Evolutionary conservation across 257 asterid genomes (phyloP).

Genomic region (Jaltomata sinuosa): DNA sequence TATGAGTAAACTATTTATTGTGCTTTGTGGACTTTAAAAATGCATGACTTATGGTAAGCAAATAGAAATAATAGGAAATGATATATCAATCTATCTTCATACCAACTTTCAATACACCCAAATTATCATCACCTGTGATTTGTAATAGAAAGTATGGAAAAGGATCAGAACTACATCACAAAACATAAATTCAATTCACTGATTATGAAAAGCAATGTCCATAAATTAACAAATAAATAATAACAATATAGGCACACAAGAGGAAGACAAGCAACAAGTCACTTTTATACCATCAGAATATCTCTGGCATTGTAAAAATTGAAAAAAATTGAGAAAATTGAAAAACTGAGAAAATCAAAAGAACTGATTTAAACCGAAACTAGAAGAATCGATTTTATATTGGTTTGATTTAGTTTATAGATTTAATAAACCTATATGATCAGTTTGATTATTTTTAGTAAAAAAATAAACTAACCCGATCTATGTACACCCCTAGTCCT

Average conservation of each 20-base stretch:
- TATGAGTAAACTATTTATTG: too few relatives aligned
- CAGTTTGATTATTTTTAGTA: too few relatives aligned
- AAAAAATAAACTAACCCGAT: too few relatives aligned
- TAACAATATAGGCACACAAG: neutral
- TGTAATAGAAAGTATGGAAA: slow-evolving; percentile 16
- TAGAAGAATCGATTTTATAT: too few relatives aligned
- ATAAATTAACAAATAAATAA: neutral
- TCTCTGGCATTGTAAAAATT: neutral
- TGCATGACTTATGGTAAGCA: too few relatives aligned
- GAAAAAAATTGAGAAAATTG: too few relatives aligned
- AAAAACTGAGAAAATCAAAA: too few relatives aligned
- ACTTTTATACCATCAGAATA: neutral
- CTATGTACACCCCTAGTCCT: too few relatives aligned
- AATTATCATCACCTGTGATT: slow-evolving; percentile 5
- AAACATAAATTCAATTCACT: neutral
- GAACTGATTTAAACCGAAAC: too few relatives aligned
- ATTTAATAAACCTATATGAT: too few relatives aligned
- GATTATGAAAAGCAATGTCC: neutral
- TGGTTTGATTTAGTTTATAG: too few relatives aligned
- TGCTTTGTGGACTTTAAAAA: too few relatives aligned
- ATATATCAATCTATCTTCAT: neutral
- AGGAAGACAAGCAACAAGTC: neutral
- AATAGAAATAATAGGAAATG: neutral
- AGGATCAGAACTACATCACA: neutral
- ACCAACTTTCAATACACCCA: slow-evolving; percentile 38